A percentile compares a stretch with the other conserved stretches of the same genome.
Conservation (phyloP, 1,139 yeast genomes). For the Candida gigantensis region DNA sequence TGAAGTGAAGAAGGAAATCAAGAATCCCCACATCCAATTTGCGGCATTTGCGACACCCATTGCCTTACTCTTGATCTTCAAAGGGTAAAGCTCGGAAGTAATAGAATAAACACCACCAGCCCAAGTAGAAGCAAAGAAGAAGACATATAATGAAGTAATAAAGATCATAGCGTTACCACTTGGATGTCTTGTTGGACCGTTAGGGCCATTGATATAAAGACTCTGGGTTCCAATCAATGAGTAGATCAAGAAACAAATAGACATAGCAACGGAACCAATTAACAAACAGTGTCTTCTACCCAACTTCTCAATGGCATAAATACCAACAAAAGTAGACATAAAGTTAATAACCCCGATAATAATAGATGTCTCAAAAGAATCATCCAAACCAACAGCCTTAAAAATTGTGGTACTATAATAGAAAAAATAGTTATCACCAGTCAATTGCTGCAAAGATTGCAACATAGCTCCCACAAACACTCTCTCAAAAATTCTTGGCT, state of each 20-base stretch:
- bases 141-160: conserved; percentile 75
- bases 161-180: conserved; percentile 78
- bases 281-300: conserved; percentile 72
- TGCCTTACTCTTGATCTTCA: conserved; percentile 77
- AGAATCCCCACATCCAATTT: conserved; percentile 81
- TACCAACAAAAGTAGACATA: conserved; percentile 68
- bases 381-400: conserved; percentile 77
- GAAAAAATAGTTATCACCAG: conserved; percentile 82
- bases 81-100: conserved; percentile 76
- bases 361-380: conserved; percentile 76
- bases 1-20: conserved; percentile 75
- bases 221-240: conserved; percentile 60
- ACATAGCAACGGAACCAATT: conserved; percentile 49
- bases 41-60: conserved; percentile 75
- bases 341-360: conserved; percentile 79
- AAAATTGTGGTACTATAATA: conserved; percentile 79
- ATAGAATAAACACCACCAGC: conserved; percentile 83
- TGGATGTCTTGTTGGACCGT: conserved; percentile 36
- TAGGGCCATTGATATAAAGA: conserved; percentile 56
- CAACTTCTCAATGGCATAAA: conserved; percentile 64
- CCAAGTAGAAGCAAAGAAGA: conserved; percentile 86
- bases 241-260: conserved; percentile 59
- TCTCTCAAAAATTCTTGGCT: conserved; percentile 67
- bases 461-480: conserved; percentile 63
- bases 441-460: conserved; percentile 73